Evolutionary conservation across 2,329 filamentous ascomycete species (phyloP).

Genomic region (Venturia asperata): DNA sequence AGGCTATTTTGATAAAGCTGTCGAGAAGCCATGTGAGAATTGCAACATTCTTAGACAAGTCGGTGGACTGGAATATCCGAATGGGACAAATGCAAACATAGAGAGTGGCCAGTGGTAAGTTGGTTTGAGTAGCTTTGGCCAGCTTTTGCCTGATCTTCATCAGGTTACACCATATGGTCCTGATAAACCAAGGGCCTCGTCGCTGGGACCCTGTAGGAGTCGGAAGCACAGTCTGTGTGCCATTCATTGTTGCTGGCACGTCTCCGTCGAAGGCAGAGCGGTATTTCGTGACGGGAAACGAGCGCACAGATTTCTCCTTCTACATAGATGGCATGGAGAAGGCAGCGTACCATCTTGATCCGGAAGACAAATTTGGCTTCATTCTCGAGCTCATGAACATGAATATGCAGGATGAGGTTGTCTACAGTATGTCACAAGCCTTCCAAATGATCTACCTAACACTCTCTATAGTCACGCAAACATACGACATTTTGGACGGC

Average conservation of each 20-base stretch:
- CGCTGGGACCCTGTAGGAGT: constrained; percentile 14
- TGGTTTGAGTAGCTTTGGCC: not conserved
- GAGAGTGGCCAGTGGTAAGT: constrained; percentile 17
- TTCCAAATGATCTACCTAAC: not conserved
- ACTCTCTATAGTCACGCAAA: constrained; percentile 11
- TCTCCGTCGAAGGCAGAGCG: not conserved
- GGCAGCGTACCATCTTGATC: constrained; percentile 10
- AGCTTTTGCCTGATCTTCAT: not conserved
- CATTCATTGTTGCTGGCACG: not conserved
- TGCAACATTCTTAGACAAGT: constrained; percentile 14
- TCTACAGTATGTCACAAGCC: not conserved
- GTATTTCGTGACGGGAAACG: constrained; percentile 13
- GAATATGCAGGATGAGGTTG: constrained; percentile 17
- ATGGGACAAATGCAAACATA: constrained; percentile 17
- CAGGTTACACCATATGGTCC: constrained; percentile 19
- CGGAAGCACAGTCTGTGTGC: not conserved
- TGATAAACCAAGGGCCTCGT: constrained; percentile 13
- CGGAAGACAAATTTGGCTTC: constrained; percentile 13
- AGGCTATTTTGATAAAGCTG: constrained; percentile 15
- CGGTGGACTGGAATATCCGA: constrained; percentile 13
- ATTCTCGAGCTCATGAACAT: constrained; percentile 21
- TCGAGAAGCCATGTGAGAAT: constrained; percentile 17
- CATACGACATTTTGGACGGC: constrained; percentile 17
- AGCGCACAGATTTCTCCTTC: constrained; percentile 13
- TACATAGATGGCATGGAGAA: constrained; percentile 12